phyloP scores from a whole-genome alignment of 139 green algal genomes.

The Closterium sp. region DNA sequence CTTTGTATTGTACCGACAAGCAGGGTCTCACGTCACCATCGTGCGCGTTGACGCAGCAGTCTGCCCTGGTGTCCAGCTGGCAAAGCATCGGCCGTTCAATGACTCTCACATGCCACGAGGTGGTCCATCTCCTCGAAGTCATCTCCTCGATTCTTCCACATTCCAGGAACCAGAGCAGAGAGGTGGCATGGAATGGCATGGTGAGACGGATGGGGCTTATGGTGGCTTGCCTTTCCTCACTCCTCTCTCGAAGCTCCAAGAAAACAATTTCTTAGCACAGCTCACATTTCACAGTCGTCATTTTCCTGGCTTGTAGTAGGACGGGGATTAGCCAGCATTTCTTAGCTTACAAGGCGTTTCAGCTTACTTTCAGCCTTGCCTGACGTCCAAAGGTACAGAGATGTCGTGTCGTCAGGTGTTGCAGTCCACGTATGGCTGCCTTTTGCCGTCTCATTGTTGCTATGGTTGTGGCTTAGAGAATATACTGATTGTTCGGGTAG shows the following conservation, averaged over 20 bases:
- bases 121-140: neutral
- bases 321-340: neutral
- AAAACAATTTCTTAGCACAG: no score
- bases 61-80: neutral
- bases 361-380: neutral
- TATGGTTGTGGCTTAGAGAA: no score
- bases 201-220: no score
- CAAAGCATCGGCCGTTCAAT: neutral
- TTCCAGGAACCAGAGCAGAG: no score
- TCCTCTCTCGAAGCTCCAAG: no score
- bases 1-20: neutral
- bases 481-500: no score
- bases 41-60: neutral
- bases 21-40: neutral
- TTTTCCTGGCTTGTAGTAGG: neutral
- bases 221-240: no score
- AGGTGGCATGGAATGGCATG: no score
- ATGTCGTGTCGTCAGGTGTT: neutral
- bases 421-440: neutral
- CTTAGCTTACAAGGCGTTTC: neutral
- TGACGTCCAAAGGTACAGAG: neutral
- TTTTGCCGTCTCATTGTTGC: neutral
- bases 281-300: no score
- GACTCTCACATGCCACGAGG: neutral
- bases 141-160: neutral